Base-by-base conservation (phyloP, 805 yeast species). In the Starmera quercuum region DNA sequence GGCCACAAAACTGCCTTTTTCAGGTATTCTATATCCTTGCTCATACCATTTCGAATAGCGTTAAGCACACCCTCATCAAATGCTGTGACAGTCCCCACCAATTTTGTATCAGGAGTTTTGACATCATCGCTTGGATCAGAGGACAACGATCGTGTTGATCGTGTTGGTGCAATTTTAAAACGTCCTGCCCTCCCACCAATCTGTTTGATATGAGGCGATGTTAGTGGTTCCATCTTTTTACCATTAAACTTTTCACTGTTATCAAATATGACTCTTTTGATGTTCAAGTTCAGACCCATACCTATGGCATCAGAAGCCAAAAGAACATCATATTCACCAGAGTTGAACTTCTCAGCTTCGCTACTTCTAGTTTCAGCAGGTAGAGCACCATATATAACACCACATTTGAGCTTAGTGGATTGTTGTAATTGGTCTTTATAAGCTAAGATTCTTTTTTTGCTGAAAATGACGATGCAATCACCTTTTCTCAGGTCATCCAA, bases 291-390 rank as follows among this genome's bases (percentile, higher is more conserved):
- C 34, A 92, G 66, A 1, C 98, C 98, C 97, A 92, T 90, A 2
- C 98, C 98, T 41, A 92, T 78, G 0, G 98, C 98, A 61, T 92
- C 97, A 3, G 95, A 83, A 1, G 98, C 97, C 6, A 92, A 83
- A 25, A 92, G 63, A n/a, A 83, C 69, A 47, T 88, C 92, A 41
- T 75, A 81, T 23, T 71, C 70, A 2, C 95, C 90, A n/a, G 53
- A 60, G 51, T 92, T 92, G 56, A 92, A 92, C 30, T 72, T 64
- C 20, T 63, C 55, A 0, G 97, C 95, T 51, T 92, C 96, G 43
- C 75, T 75, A 3, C 86, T 75, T 44, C 99, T 71, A 0, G 90
- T 85, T 53, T 92, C 97, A 1, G 97, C 95, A 0, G 99, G 99
- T 29, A 92, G 63, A 0, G 95, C 88, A 16, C 99, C 99, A 52